Evolutionary conservation across 1,284 basidiomycete species (phyloP).

Genomic region (Melampsora occidentalis): DNA sequence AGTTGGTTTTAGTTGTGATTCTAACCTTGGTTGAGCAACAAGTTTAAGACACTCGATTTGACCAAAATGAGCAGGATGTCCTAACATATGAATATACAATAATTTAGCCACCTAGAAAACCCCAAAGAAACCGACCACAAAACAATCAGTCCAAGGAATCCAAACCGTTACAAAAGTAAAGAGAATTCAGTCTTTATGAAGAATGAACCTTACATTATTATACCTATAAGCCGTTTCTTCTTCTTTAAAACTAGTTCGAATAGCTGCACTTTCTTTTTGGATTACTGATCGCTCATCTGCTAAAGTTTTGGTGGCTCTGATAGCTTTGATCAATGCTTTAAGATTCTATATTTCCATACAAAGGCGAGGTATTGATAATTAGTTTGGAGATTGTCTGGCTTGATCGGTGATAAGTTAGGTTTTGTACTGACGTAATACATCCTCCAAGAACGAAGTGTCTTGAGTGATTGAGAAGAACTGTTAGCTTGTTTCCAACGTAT

Average conservation of each 20-base stretch:
- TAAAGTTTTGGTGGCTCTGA: conserved; percentile 70
- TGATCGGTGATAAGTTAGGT: too few relatives aligned
- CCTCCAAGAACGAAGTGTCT: too few relatives aligned
- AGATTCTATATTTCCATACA: conserved; percentile 50
- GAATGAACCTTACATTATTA: conserved; percentile 44
- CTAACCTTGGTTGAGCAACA: conserved; percentile 80
- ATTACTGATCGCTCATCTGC: conserved; percentile 97
- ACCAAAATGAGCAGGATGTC: conserved; percentile 97
- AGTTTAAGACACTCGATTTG: conserved; percentile 99
- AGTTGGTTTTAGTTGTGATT: not conserved
- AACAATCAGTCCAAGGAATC: too few relatives aligned
- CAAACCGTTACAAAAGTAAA: too few relatives aligned
- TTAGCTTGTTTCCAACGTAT: too few relatives aligned
- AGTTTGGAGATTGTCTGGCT: too few relatives aligned
- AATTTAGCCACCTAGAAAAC: conserved; percentile 98
- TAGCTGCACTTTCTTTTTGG: conserved; percentile 96
- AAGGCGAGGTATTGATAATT: too few relatives aligned
- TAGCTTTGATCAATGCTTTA: conserved; percentile 56
- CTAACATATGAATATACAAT: conserved; percentile 99
- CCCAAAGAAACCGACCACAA: not conserved
- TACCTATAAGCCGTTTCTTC: conserved; percentile 59
- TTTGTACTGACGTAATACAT: too few relatives aligned
- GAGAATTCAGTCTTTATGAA: not conserved
- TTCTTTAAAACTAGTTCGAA: conserved; percentile 94
- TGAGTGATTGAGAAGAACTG: too few relatives aligned